Conservation (phyloP, 176 grass and related monocot genomes). For the Lolium multiflorum region DNA sequence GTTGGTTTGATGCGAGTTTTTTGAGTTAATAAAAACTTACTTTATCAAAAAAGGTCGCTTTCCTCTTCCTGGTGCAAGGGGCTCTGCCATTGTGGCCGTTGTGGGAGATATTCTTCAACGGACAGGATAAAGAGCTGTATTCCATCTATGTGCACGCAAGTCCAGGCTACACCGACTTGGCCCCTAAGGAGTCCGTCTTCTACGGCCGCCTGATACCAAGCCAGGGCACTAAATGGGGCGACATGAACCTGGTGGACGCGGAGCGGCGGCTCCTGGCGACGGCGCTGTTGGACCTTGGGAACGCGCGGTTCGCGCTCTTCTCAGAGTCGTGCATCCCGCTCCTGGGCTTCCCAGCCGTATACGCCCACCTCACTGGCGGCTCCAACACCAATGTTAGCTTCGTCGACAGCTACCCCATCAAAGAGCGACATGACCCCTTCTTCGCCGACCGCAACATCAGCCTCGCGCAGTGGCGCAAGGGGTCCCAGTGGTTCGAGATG, state of each 20-base stretch:
- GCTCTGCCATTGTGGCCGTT: slow-evolving; percentile 53
- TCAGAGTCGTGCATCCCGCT: slow-evolving; percentile 68
- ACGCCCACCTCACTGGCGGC: slow-evolving; percentile 40
- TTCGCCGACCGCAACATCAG: slow-evolving; percentile 47
- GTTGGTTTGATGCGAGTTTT: no score
- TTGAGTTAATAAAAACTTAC: no score
- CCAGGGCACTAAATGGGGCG: slow-evolving; percentile 52
- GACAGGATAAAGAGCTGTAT: slow-evolving; percentile 50
- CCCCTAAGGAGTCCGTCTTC: slow-evolving; percentile 58
- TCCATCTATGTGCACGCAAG: slow-evolving; percentile 75
- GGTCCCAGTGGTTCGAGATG: slow-evolving; percentile 82
- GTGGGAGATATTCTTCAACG: slow-evolving; percentile 82
- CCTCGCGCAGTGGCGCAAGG: slow-evolving; percentile 64
- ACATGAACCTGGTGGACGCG: slow-evolving; percentile 48
- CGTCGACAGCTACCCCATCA: slow-evolving; percentile 28
- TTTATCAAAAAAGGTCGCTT: slow-evolving; percentile 36
- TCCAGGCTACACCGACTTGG: slow-evolving; percentile 44
- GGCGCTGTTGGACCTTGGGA: slow-evolving; percentile 59
- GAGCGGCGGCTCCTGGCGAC: slow-evolving; percentile 62
- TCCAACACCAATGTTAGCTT: slow-evolving; percentile 47
- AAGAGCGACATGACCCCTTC: slow-evolving; percentile 42
- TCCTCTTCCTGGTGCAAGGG: slow-evolving; percentile 44
- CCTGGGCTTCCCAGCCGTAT: slow-evolving; percentile 42
- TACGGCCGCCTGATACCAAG: slow-evolving; percentile 64
- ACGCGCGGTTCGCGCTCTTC: slow-evolving; percentile 62